Base-by-base conservation (phyloP, 2,329 filamentous ascomycete species). In the Cercospora sp. region DNA sequence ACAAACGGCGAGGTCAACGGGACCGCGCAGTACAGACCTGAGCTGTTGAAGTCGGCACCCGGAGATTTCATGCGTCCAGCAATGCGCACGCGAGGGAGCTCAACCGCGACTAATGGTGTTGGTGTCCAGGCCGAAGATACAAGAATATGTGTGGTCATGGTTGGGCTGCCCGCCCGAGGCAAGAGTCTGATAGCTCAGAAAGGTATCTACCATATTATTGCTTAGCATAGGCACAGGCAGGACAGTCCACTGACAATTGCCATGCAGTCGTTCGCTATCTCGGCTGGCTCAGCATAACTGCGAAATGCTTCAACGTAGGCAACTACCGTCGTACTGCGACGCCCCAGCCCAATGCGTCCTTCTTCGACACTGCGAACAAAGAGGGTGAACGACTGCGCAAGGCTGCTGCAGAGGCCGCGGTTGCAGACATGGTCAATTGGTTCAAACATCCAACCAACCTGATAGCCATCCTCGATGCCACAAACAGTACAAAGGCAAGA, bases 131-230 rank as follows among this genome's bases (percentile, higher is more conserved):
- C 91, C 75, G 94, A 98, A 84, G 93, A 97, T 81, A 94, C 92
- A 69, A 92, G 92, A 80, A 96, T 99, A 83, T 98, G 94, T 81
- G 94, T 99, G 72, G 93, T 99, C 76, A 98, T 99, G 95, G 95
- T 99, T 69, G 95, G 95, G 73, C 86, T 99, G 78, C 95, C 95
- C 65, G 95, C 95, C 69, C 87, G 95, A 74, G 95, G 95, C 77
- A 99, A 99, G 87, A 97, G 93, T 83, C 89, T 97, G 80, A 98
- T 99, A 79, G 94, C 95, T 74, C 93, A 97, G 78, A 97, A 97
- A 73, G 75, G 76, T 78, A 73, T 23, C 40, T 45, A 16, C 26
- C 31, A 18, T n/a, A 7, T 33, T 8, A n/a, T 40, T 23, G 12
- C 36, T 36, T 20, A 31, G 12, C 33, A 53, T 26, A 10, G 45